Base-by-base conservation (phyloP, 495 filamentous ascomycete genomes). In the Sordaria brevicollis region DNA sequence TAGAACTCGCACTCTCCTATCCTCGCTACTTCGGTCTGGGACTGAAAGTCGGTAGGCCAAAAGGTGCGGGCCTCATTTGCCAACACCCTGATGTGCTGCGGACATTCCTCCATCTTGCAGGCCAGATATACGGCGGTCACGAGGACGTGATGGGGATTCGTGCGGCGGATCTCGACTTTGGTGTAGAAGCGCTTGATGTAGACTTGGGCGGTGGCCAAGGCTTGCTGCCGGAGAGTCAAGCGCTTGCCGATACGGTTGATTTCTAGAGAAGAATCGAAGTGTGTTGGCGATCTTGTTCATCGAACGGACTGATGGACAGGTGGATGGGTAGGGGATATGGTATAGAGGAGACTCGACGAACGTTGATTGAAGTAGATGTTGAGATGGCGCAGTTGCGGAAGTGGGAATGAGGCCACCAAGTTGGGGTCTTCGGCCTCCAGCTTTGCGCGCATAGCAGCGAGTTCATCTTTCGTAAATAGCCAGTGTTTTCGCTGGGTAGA, bases 51-150 rank as follows among this genome's bases (percentile, higher is more conserved):
- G 90, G 92, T 89, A 76, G 93, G 91, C 93, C 93, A 99, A 49
- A 94, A 82, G 65, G 87, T 85, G n/a, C 93, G 88, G 5, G 94
- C 92, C 79, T 99, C 94, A 5, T 86, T 88, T 2, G 93, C 89
- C 54, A 99, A 87, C 66, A 94, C 86, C 36, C 94, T 87, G 71
- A 99, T 98, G 79, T 99, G 96, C 79, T 97, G 94, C 34, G 95
- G 96, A 72, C 90, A 94, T 80, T 99, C 95, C 79, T 99, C 95
- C 92, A 96, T 97, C 81, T 99, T 99, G 82, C 93, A 96, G 65
- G 96, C 95, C 37, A 99, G 84, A 80, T 99, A 99, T 71, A 98
- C 83, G 33, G 94, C 93, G 5, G 95, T 98, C 34, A 92, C 89
- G 71, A 97, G 83, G 65, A 98, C 86, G 17, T 98, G 88, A 79